Evolutionary conservation across 73 alveolate genomes (phyloP).

Genomic region (Tetrahymena thermophila): DNA sequence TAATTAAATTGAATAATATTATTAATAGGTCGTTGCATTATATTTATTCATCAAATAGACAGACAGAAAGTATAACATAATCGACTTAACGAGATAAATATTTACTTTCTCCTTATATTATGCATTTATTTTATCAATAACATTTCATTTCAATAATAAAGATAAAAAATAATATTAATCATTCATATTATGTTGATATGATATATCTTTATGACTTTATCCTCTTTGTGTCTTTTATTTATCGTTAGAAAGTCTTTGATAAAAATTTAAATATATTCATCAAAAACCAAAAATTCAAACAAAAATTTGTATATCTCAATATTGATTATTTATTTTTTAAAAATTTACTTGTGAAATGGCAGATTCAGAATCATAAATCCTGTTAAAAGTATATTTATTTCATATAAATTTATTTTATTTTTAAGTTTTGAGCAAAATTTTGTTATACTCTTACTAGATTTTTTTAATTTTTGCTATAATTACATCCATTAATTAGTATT

Average conservation of each 20-base stretch:
- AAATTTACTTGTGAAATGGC: background rate
- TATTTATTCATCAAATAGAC: background rate
- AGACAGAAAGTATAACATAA: background rate
- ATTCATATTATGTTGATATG: background rate
- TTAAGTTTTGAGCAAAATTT: background rate
- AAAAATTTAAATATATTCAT: background rate
- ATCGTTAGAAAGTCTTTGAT: background rate
- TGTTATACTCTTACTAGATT: background rate
- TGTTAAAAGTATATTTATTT: background rate
- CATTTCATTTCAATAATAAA: too few relatives aligned
- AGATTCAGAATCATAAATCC: background rate
- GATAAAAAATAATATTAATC: background rate
- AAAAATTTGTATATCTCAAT: background rate
- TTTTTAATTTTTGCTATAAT: background rate
- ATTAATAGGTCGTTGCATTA: background rate
- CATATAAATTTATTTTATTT: background rate
- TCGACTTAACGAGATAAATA: too few relatives aligned
- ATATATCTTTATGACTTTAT: background rate
- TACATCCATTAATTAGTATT: background rate
- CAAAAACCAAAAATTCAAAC: background rate
- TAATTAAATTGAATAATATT: too few relatives aligned
- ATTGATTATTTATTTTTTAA: too few relatives aligned
- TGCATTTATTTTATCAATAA: too few relatives aligned
- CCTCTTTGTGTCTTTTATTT: background rate
- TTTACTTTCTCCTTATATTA: too few relatives aligned